Evolutionary conservation across 495 filamentous ascomycete genomes (phyloP), one percentile per base, ranked within the genome.

Genomic region (Penicillium pancosmium): DNA sequence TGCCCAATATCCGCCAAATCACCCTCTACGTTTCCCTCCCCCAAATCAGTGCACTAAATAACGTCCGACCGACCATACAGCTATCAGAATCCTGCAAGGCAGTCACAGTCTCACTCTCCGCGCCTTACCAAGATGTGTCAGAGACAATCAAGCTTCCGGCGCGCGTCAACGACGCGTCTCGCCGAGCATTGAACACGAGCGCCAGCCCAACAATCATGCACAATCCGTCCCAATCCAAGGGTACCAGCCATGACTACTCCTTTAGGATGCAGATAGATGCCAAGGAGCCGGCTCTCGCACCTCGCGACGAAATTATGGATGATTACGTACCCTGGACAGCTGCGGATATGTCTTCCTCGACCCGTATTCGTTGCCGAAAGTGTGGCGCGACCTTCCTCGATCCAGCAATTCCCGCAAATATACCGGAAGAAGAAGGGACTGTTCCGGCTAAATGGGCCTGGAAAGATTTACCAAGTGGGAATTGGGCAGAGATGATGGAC

Each of bases 401-500:
- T 12, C n/a, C 46, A 23, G 19, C 9, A 23, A 27, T n/a, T 0
- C 5, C 19, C 46, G 11, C 18, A 12, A 48, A 27, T 48, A 27
- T 13, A 25, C 41, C n/a, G 41, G 23, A 19, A 9, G 49, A 11
- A 18, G 12, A 6, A 12, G 35, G 4, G 35, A 52, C 7, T 23
- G 47, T 2, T 11, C 7, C 11, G 10, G 34, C 13, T 16, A 66
- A 64, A 1, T 80, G 73, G 62, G 73, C 72, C n/a, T 98, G 95
- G 94, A 96, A 93, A 73, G 92, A 98, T 66, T 80, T 98, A 5
- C 94, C 94, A 1, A 96, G 91, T 63, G 91, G 93, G 57, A 94
- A 96, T 65, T 99, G 94, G 94, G 94, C 93, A 2, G 94, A 99
- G 72, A 97, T 98, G 95, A 99, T 99, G 94, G 94, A 99, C 69